Conservation (phyloP, 2,329 filamentous ascomycete species). For the Saccharata proteae region DNA sequence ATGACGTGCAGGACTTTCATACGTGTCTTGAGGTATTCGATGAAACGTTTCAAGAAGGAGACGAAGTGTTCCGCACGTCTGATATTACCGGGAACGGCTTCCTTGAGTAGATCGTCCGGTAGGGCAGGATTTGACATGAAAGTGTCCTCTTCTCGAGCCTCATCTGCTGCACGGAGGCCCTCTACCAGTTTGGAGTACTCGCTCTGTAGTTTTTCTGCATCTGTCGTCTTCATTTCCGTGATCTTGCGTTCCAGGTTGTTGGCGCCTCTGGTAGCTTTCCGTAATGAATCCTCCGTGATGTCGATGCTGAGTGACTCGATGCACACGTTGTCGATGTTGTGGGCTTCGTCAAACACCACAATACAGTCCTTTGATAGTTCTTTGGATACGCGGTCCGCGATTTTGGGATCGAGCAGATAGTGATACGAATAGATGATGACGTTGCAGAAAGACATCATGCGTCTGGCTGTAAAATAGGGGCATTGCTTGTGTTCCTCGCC, state of each 20-base stretch:
- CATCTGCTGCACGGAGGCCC: conserved; percentile 75
- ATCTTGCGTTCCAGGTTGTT: conserved; percentile 86
- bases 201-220: conserved; percentile 84
- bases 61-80: conserved; percentile 92
- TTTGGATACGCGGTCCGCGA: conserved; percentile 86
- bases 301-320: conserved; percentile 97
- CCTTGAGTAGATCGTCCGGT: conserved; percentile 85
- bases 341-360: conserved; percentile 95
- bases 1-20: conserved; percentile 99
- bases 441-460: conserved; percentile 99
- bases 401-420: conserved; percentile 94
- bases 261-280: conserved; percentile 81
- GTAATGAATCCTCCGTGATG: conserved; percentile 84
- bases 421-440: conserved; percentile 99
- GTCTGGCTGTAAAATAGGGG: conserved; percentile 87
- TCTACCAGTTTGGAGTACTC: conserved; percentile 95
- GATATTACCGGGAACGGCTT: conserved; percentile 95
- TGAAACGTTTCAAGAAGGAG: conserved; percentile 87
- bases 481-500: conserved; percentile 95
- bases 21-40: conserved; percentile 92
- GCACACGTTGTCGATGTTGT: conserved; percentile 99
- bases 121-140: conserved; percentile 96
- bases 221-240: conserved; percentile 86
- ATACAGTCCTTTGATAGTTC: conserved; percentile 98
- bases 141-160: conserved; percentile 81